A percentile compares a stretch with the other conserved stretches of the same genome.
phyloP scores from a whole-genome alignment of 257 asterid species.

The Rubia yunnanensis region DNA sequence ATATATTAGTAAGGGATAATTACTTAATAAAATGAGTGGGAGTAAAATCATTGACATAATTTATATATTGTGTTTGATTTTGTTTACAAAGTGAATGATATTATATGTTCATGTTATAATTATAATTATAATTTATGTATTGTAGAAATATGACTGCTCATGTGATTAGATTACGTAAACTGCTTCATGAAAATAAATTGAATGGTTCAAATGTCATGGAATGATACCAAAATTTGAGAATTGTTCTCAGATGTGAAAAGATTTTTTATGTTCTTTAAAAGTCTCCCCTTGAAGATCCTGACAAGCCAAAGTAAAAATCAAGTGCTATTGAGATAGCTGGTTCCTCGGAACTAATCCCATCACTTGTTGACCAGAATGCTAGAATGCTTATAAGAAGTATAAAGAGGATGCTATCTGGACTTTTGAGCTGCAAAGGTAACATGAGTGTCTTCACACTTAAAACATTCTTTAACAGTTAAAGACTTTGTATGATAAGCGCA shows the following conservation, averaged over 20 bases:
- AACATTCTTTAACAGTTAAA: not conserved
- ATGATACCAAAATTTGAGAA: not conserved
- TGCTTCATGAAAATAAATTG: not conserved
- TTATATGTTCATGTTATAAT: too few relatives aligned
- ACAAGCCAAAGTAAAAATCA: too few relatives aligned
- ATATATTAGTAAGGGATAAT: too few relatives aligned
- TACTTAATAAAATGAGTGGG: too few relatives aligned
- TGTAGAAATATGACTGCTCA: not conserved
- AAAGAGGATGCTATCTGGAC: not conserved
- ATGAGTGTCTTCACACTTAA: not conserved
- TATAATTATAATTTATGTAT: too few relatives aligned
- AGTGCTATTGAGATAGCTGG: too few relatives aligned
- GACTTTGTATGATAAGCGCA: not conserved
- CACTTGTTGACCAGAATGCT: not conserved
- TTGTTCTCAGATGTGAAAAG: too few relatives aligned
- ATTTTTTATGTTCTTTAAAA: not conserved
- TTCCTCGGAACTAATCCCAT: too few relatives aligned
- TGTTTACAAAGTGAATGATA: too few relatives aligned
- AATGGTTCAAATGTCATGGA: not conserved
- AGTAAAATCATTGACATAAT: too few relatives aligned
- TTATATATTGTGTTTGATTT: too few relatives aligned
- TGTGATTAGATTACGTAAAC: not conserved
- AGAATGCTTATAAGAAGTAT: not conserved
- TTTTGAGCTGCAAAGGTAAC: not conserved
- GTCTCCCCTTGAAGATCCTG: not conserved